A percentile compares a stretch with the other conserved stretches of the same genome.
Conservation (phyloP, 768 basidiomycete genomes). For the Mycena olivaceomarginata region DNA sequence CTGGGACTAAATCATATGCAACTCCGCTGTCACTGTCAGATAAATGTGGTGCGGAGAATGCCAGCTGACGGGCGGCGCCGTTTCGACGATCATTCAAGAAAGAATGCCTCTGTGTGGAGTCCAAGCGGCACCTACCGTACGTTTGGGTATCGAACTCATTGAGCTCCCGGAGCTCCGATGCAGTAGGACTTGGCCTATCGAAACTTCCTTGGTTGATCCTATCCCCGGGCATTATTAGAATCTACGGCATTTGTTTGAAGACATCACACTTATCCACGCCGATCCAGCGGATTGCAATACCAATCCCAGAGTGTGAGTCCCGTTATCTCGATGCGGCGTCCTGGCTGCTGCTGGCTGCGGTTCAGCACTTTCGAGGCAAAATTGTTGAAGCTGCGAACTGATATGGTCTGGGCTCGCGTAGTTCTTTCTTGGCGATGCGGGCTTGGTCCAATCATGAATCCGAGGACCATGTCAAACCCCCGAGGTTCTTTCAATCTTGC, state of each 20-base stretch:
- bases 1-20: no score
- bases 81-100: not conserved
- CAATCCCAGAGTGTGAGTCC: slow-evolving; percentile 17
- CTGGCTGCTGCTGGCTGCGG: not conserved
- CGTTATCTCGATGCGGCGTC: not conserved
- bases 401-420: not conserved
- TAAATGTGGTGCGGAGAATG: not conserved
- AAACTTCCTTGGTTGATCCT: slow-evolving; percentile 23
- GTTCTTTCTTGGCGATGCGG: not conserved
- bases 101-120: not conserved
- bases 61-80: not conserved
- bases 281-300: slow-evolving; percentile 19
- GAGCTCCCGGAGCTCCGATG: slow-evolving; percentile 14
- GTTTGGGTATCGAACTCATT: slow-evolving; percentile 6
- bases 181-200: slow-evolving; percentile 10
- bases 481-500: not conserved
- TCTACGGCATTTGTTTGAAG: slow-evolving; percentile 37
- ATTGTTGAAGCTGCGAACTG: no score
- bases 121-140: slow-evolving; percentile 1
- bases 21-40: not conserved
- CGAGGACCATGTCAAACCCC: slow-evolving; percentile 4
- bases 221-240: slow-evolving; percentile 7
- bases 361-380: not conserved
- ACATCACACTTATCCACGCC: slow-evolving; percentile 11
- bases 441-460: not conserved